Percentiles rank a stretch among this genome's conserved stretches.
Evolutionary conservation across 768 basidiomycete genomes (phyloP).

Genomic region (Russula ochroleuca): DNA sequence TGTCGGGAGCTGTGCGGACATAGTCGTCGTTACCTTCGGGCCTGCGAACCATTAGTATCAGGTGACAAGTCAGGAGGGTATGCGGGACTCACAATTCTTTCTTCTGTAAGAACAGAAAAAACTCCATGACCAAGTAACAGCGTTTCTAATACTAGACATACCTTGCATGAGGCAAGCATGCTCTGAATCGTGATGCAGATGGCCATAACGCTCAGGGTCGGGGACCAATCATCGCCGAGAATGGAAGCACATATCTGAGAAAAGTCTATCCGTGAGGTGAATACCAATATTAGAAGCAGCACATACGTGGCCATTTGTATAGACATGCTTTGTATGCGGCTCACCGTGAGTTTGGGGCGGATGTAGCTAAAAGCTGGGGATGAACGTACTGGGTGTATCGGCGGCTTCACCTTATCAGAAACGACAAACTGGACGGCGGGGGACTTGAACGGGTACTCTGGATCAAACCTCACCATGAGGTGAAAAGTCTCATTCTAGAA

Average conservation of each 20-base stretch:
- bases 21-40: slow-evolving; percentile 84
- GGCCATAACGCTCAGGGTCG: slow-evolving; percentile 76
- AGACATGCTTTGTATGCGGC: slow-evolving; percentile 58
- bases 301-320: slow-evolving; percentile 81
- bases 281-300: slow-evolving; percentile 10
- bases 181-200: slow-evolving; percentile 85
- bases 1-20: slow-evolving; percentile 69
- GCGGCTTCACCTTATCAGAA: slow-evolving; percentile 57
- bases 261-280: slow-evolving; percentile 6
- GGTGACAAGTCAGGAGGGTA: slow-evolving; percentile 1
- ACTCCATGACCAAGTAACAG: slow-evolving; percentile 1
- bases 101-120: slow-evolving; percentile 35
- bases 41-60: slow-evolving; percentile 37
- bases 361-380: neutral
- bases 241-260: slow-evolving; percentile 86
- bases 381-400: slow-evolving; percentile 68
- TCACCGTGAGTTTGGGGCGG: slow-evolving; percentile 9
- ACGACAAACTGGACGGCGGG: slow-evolving; percentile 86
- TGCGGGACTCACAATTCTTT: slow-evolving; percentile 56
- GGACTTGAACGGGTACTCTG: slow-evolving; percentile 79
- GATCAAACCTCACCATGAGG: slow-evolving; percentile 77
- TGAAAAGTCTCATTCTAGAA: slow-evolving; percentile 69
- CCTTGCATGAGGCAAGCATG: slow-evolving; percentile 92
- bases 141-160: slow-evolving; percentile 32
- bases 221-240: slow-evolving; percentile 86